Conservation (phyloP, 306 rosid genomes). For the Dicorynia guianensis region DNA sequence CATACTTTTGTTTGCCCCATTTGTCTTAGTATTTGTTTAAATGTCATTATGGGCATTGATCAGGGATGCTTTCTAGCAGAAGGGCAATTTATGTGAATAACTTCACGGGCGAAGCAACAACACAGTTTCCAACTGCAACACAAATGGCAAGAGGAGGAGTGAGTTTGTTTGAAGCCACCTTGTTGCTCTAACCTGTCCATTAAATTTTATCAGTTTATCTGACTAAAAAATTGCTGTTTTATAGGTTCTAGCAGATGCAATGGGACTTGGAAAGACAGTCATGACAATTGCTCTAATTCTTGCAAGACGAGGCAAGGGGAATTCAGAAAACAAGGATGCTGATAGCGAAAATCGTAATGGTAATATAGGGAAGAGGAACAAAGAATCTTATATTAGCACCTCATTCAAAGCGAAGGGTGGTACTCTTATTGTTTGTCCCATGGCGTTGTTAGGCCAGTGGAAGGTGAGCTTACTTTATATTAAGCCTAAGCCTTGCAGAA, state of each 20-base stretch:
- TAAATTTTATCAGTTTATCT: conserved; percentile 20
- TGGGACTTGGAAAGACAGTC: conserved; percentile 98
- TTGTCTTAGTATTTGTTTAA: background rate
- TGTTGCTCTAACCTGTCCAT: background rate
- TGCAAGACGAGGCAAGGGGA: conserved; percentile 53
- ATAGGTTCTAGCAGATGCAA: conserved; percentile 88
- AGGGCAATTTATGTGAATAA: conserved; percentile 73
- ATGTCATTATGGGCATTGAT: background rate
- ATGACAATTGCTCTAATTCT: conserved; percentile 89
- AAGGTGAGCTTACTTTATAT: conserved; percentile 56
- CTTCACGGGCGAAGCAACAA: conserved; percentile 81
- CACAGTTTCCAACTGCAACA: conserved; percentile 69
- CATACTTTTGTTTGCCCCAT: background rate
- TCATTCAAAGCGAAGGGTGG: conserved; percentile 60
- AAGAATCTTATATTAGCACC: conserved; percentile 29
- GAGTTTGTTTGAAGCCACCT: conserved; percentile 48
- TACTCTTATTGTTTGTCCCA: conserved; percentile 89
- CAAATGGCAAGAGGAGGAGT: conserved; percentile 95
- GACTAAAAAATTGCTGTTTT: conserved; percentile 17
- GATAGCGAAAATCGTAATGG: conserved; percentile 20
- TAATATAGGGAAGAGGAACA: conserved; percentile 39
- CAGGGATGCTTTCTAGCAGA: conserved; percentile 46
- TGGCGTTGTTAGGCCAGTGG: conserved; percentile 94
- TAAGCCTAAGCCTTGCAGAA: background rate
- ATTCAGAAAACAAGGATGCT: conserved; percentile 36